Percentiles rank a stretch among this genome's conserved stretches.
phyloP scores from a whole-genome alignment of 2,329 filamentous ascomycete genomes.

The Coniochaeta pulveracea region DNA sequence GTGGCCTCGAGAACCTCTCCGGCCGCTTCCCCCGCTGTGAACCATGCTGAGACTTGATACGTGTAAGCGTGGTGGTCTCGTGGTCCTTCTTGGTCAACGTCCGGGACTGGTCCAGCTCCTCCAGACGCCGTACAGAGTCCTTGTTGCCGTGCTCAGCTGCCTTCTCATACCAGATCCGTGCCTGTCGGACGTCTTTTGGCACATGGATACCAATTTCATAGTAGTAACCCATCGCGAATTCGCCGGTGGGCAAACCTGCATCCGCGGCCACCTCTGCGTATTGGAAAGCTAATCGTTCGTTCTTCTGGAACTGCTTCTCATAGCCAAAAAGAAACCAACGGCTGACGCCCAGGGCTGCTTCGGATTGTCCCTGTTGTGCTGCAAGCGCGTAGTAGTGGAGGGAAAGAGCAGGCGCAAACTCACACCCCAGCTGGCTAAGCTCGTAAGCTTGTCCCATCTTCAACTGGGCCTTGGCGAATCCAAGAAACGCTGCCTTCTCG shows the following conservation, averaged over 20 bases:
- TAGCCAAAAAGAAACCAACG: constrained; percentile 98
- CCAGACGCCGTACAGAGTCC: constrained; percentile 71
- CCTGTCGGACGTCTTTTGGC: constrained; percentile 70
- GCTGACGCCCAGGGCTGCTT: constrained; percentile 91
- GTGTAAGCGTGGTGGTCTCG: constrained; percentile 77
- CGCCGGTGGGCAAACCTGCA: constrained; percentile 73
- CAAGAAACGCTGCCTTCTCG: constrained; percentile 90
- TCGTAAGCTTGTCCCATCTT: constrained; percentile 98
- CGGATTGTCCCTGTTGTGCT: constrained; percentile 80
- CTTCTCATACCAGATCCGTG: constrained; percentile 79
- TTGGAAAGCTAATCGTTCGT: constrained; percentile 83
- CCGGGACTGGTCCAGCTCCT: constrained; percentile 73
- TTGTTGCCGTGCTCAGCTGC: constrained; percentile 86
- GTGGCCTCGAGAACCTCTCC: constrained; percentile 42
- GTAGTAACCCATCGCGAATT: constrained; percentile 97
- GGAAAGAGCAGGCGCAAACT: constrained; percentile 87
- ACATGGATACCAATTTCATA: constrained; percentile 93
- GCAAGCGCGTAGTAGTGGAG: constrained; percentile 94
- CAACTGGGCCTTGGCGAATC: constrained; percentile 90
- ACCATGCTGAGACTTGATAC: constrained; percentile 74
- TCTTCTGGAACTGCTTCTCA: constrained; percentile 86
- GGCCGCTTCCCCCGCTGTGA: constrained; percentile 53
- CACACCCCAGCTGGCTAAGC: constrained; percentile 83
- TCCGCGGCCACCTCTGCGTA: constrained; percentile 82
- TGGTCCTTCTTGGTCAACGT: constrained; percentile 85